Evolutionary conservation across 2,329 filamentous ascomycete species (phyloP).

Genomic region (Tricladium varicosporioides): DNA sequence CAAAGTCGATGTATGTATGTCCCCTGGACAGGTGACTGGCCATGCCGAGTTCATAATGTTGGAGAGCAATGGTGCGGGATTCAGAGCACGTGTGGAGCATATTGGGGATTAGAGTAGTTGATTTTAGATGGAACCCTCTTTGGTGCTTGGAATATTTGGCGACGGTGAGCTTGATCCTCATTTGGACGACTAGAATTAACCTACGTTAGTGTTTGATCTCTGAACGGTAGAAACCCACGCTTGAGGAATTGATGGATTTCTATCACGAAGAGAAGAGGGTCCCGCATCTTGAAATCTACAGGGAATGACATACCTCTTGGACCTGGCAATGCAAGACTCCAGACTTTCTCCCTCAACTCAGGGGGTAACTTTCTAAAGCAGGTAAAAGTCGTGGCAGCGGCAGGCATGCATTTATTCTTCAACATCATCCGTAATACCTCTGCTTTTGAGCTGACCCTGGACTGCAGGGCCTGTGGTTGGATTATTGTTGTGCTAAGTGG

Average conservation of each 20-base stretch:
- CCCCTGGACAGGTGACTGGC: not conserved
- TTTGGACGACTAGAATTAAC: not conserved
- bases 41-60: constrained; percentile 1
- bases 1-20: not conserved
- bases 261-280: no score
- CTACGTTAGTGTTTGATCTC: not conserved
- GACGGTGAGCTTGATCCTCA: not conserved
- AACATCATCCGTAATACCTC: not conserved
- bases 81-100: constrained; percentile 8
- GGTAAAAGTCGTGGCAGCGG: not conserved
- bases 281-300: not conserved
- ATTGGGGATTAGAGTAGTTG: not conserved
- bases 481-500: no score
- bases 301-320: not conserved
- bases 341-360: not conserved
- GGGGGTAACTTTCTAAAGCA: not conserved
- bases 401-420: not conserved
- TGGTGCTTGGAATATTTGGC: not conserved
- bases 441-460: no score
- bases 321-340: not conserved
- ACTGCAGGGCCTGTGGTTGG: no score
- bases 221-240: no score
- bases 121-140: not conserved
- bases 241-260: no score
- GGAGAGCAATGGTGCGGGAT: constrained; percentile 4